Base-by-base conservation (phyloP, 176 grass and related monocot species). In the Lolium multiflorum region DNA sequence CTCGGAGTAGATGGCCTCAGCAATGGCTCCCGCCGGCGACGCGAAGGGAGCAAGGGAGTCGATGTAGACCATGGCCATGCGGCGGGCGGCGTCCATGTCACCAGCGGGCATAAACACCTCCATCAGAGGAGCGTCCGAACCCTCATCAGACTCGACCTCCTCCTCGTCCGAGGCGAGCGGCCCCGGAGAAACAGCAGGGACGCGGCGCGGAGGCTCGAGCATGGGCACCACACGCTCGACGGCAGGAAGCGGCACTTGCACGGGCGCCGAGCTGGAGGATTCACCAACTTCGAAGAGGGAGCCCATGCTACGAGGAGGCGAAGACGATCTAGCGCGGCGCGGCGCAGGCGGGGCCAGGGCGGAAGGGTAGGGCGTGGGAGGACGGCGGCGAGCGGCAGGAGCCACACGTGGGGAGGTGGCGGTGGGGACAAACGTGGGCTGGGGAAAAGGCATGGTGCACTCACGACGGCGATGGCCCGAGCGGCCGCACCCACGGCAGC, bases 41-140 rank as follows among this genome's bases (percentile, higher is more conserved):
- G 52, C 4, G 16, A 56, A 56, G 1, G 52, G 15, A 0, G 52
- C 3, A 1, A 7, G 15, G 3, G 54, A 18, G 5, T 57, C 54
- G 6, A 57, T 57, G 54, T 7, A 57, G 6, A 57, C 16, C 14
- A n/a, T n/a, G n/a, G n/a, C n/a, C n/a, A n/a, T n/a, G n/a, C n/a
- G n/a, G n/a, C n/a, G n/a, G 2, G 28, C 28, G 28, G 28, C 28
- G 28, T 28, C 28, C 28, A 28, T 28, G 28, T 28, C 28, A 1
- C 28, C 28, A 28, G 28, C 28, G 1, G 28, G 28, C 28, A 20
- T 57, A 17, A 57, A 57, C 0, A 57, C 55, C 5, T 57, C 55
- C 1, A 9, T 0, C 15, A 0, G 17, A 2, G 8, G 15, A 0
- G 6, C 1, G 0, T 20, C 55, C 6, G 17, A 8, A 2, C 2